These are phyloP conservation scores for Phellopilus nigrolimitatus DNA, from an alignment of 1,284 basidiomycete genomes.

Conservation along the genomic window DNA sequence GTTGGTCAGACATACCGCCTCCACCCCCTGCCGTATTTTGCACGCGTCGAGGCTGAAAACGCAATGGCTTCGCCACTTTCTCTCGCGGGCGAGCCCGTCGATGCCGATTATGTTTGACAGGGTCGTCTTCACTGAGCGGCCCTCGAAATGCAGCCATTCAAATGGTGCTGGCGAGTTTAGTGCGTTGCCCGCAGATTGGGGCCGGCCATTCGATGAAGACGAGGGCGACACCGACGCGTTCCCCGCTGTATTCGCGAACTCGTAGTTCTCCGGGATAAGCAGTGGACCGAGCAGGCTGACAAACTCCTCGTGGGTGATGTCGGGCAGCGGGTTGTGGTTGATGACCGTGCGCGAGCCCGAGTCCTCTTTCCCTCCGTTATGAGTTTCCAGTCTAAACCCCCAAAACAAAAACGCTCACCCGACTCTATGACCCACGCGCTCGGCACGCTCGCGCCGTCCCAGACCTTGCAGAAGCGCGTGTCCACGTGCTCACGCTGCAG, in stretches of 20 bases:
- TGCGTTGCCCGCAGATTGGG: background rate
- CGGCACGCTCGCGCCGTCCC: slow-evolving; percentile 65
- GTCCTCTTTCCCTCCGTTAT: slow-evolving; percentile 42
- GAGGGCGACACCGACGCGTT: too few relatives aligned
- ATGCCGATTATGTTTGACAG: slow-evolving; percentile 69
- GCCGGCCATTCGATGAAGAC: slow-evolving; percentile 29
- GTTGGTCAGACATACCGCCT: slow-evolving; percentile 66
- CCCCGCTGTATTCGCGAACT: slow-evolving; percentile 27
- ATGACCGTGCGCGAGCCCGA: slow-evolving; percentile 61
- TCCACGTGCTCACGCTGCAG: slow-evolving; percentile 63
- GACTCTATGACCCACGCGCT: slow-evolving; percentile 77
- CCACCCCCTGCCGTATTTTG: slow-evolving; percentile 68
- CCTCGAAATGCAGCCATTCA: slow-evolving; percentile 81
- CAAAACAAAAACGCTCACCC: slow-evolving; percentile 35
- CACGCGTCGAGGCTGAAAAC: slow-evolving; percentile 76
- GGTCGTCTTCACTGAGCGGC: slow-evolving; percentile 68
- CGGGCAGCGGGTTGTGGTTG: slow-evolving; percentile 80
- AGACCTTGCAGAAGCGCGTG: slow-evolving; percentile 68
- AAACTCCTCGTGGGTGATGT: slow-evolving; percentile 80
- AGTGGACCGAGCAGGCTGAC: slow-evolving; percentile 70
- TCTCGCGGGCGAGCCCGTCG: slow-evolving; percentile 71
- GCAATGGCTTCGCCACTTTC: slow-evolving; percentile 74
- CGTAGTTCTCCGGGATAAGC: slow-evolving; percentile 72
- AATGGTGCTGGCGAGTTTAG: slow-evolving; percentile 61
- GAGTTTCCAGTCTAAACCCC: background rate